A percentile compares a stretch with the other conserved stretches of the same genome.
Evolutionary conservation across 768 basidiomycete genomes (phyloP).

Genomic region (Kwoniella heveanensis): DNA sequence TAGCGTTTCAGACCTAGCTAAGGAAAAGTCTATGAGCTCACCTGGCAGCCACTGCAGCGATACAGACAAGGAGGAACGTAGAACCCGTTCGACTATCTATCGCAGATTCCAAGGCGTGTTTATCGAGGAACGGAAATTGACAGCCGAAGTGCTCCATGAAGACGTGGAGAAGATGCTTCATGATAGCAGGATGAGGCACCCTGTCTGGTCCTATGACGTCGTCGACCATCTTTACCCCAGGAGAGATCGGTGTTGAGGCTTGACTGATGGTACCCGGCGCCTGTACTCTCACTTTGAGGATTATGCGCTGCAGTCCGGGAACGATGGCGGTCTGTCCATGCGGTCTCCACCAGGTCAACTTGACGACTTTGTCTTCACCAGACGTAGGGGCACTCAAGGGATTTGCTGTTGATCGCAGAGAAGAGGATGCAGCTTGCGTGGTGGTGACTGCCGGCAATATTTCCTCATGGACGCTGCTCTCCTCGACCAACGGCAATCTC

Average conservation of each 20-base stretch:
- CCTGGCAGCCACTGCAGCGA: conserved; percentile 41
- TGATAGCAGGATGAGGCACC: conserved; percentile 25
- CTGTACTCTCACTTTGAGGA: conserved; percentile 34
- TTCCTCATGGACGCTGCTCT: conserved; percentile 20
- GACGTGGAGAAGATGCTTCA: conserved; percentile 34
- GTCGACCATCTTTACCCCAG: not conserved
- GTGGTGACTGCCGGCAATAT: not conserved
- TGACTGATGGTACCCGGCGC: conserved; percentile 19
- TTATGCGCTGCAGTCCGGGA: conserved; percentile 34
- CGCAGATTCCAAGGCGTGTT: conserved; percentile 6
- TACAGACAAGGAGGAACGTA: conserved; percentile 31
- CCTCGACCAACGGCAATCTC: conserved; percentile 29
- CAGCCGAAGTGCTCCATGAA: conserved; percentile 38
- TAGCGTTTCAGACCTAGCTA: too few relatives aligned
- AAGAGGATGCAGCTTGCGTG: not conserved
- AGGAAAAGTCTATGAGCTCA: conserved; percentile 11
- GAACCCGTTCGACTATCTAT: conserved; percentile 31
- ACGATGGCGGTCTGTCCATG: conserved; percentile 36
- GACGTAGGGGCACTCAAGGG: too few relatives aligned
- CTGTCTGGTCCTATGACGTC: conserved; percentile 27
- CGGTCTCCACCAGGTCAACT: conserved; percentile 43
- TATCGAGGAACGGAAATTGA: conserved; percentile 41
- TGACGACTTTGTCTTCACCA: conserved; percentile 27
- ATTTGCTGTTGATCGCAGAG: not conserved
- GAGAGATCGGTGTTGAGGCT: conserved; percentile 10